Evolutionary conservation across 495 filamentous ascomycete genomes (phyloP), one percentile per base, ranked within the genome.

Genomic region (Aspergillus baeticus): DNA sequence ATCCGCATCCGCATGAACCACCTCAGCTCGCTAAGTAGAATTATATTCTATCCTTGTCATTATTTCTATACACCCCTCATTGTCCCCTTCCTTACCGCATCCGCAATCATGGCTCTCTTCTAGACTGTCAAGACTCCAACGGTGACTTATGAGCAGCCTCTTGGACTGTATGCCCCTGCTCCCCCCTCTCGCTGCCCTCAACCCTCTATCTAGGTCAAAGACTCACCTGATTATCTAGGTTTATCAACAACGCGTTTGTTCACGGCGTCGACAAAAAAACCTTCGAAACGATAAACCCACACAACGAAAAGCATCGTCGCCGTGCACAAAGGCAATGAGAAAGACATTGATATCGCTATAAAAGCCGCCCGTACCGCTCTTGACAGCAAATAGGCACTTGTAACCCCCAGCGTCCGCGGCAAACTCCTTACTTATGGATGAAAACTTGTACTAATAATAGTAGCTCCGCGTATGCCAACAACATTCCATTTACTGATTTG

Each of bases 301-400:
- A 67, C 56, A 74, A 66, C 29, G 71, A 65, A 48, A 64, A 65
- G 18, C 15, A 67, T 71, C 29, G 65, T 61, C 36, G 43, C 45
- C 11, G 64, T 74, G 37, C 61, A 58, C 2, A 63, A 61, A 17
- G 71, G 65, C 0, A 61, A 58, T 3, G 17, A 36, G 7, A 58
- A 62, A 8, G 71, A 74, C 42, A 79, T 87, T 11, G 71, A 79
- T 22, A 69, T 77, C 5, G 86, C 85, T 10, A 78, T 81, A 26
- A 65, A 71, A 2, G 81, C 83, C 6, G 80, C 84, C 33, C 77
- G 77, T 26, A 18, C 22, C 0, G 71, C 63, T 1, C 63, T 70
- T 20, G 46, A 52, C 6, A n/a, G 36, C 13, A 29, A 54, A 3
- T 72, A 69, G 71, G 62, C 66, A 55, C 18, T 78, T 70, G 77